Evolutionary conservation across 495 filamentous ascomycete species (phyloP).

Genomic region (Aspergillus coremiiformis): DNA sequence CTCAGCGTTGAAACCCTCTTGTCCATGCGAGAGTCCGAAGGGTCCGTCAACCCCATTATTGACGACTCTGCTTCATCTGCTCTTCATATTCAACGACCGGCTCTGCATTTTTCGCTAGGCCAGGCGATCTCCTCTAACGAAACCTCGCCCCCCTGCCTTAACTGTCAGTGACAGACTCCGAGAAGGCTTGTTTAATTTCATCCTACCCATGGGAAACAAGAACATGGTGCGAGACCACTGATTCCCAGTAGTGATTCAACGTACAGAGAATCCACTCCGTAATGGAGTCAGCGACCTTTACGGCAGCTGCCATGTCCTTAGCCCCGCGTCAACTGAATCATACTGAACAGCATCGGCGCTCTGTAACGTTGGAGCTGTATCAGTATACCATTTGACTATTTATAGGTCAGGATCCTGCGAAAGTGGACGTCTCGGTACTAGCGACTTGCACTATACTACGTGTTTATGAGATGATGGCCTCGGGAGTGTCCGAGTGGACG

Average conservation of each 20-base stretch:
- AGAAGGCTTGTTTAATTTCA: slow-evolving; percentile 9
- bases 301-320: slow-evolving; percentile 7
- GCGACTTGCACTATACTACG: slow-evolving; percentile 12
- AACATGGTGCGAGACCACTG: slow-evolving; percentile 14
- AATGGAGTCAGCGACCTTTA: slow-evolving; percentile 10
- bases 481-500: slow-evolving; percentile 10
- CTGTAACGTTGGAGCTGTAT: slow-evolving; percentile 13
- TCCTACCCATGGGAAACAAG: slow-evolving; percentile 9
- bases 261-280: slow-evolving; percentile 6
- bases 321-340: slow-evolving; percentile 10
- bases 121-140: neutral
- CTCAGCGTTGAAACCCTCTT: neutral
- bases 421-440: slow-evolving; percentile 8
- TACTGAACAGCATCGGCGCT: slow-evolving; percentile 1
- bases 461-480: slow-evolving; percentile 18
- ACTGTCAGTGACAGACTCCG: slow-evolving; percentile 4
- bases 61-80: neutral
- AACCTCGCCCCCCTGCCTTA: neutral
- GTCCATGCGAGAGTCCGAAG: neutral
- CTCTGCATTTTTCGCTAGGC: slow-evolving; percentile 3
- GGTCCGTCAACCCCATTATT: neutral
- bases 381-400: slow-evolving; percentile 10
- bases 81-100: too few species aligned
- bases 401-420: slow-evolving; percentile 5
- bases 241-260: slow-evolving; percentile 12